Evolutionary conservation across 257 asterid genomes (phyloP).

Genomic region (Dorcoceras hygrometricum): DNA sequence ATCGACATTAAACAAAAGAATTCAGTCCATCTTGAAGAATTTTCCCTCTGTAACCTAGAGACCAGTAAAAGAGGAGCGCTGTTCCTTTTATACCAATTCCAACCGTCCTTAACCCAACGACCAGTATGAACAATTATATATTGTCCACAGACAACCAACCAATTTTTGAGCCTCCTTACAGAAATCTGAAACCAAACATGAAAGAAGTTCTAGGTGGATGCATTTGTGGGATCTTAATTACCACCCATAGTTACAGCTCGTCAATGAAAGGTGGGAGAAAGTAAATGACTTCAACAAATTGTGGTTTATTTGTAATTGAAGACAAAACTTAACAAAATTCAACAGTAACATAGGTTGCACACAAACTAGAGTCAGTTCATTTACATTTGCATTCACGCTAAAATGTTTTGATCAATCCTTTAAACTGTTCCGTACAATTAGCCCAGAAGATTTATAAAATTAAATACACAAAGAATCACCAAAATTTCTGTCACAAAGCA

Average conservation of each 20-base stretch:
- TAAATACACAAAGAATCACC: conserved; percentile 1
- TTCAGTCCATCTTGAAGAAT: not conserved
- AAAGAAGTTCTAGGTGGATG: not conserved
- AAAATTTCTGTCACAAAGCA: conserved; percentile 5
- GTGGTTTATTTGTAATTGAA: not conserved
- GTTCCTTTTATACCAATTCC: not conserved
- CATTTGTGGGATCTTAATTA: not conserved
- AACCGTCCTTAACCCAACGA: not conserved
- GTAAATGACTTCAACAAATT: not conserved
- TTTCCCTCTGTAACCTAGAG: not conserved
- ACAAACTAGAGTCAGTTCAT: not conserved
- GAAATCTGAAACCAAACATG: not conserved
- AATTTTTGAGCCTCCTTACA: not conserved
- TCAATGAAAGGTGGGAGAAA: not conserved
- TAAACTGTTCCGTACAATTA: not conserved
- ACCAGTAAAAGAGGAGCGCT: not conserved
- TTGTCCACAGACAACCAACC: not conserved
- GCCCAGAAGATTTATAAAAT: not conserved
- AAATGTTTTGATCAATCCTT: not conserved
- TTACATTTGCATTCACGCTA: conserved; percentile 6
- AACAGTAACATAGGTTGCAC: conserved; percentile 1
- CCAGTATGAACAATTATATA: not conserved
- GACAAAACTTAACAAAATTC: not conserved
- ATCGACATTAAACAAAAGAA: not conserved
- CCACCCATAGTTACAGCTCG: not conserved